Conservation (phyloP, 2,329 filamentous ascomycete genomes). For the Leptographium lundbergii region DNA sequence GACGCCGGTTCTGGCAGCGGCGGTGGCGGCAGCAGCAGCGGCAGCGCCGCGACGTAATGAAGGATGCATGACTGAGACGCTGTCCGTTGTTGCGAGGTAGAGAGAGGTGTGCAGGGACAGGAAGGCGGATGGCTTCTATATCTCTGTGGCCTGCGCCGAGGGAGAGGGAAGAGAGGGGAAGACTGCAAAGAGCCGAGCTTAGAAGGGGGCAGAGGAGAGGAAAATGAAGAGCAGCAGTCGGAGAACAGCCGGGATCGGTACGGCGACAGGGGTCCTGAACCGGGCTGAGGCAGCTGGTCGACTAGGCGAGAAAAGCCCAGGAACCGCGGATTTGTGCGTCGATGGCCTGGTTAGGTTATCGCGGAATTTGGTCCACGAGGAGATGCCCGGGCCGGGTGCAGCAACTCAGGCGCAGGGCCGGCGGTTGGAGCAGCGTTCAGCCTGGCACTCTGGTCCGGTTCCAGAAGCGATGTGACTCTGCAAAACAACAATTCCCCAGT, state of each 20-base stretch:
- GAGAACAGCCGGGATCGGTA: background rate
- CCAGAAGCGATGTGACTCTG: background rate
- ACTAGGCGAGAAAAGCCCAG: background rate
- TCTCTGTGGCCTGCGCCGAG: background rate
- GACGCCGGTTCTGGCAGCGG: conserved; percentile 1
- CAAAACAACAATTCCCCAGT: too few species aligned
- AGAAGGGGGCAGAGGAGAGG: background rate
- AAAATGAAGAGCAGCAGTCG: background rate
- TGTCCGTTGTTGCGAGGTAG: background rate
- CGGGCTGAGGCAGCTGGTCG: background rate
- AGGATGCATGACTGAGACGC: conserved; percentile 28
- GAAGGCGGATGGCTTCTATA: background rate
- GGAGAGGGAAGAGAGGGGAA: background rate
- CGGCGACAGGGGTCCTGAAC: background rate
- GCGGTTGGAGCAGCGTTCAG: background rate
- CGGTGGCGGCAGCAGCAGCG: conserved; percentile 21
- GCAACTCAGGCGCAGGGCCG: too few species aligned
- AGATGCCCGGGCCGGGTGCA: background rate
- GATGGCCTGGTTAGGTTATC: background rate
- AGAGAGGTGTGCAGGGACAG: background rate
- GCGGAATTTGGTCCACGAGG: background rate
- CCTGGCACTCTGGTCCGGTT: too few species aligned
- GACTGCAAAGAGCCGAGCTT: background rate
- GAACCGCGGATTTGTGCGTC: background rate
- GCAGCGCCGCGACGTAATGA: conserved; percentile 27